Conservation (phyloP, 768 basidiomycete species). For the Favolaschia claudopus region DNA sequence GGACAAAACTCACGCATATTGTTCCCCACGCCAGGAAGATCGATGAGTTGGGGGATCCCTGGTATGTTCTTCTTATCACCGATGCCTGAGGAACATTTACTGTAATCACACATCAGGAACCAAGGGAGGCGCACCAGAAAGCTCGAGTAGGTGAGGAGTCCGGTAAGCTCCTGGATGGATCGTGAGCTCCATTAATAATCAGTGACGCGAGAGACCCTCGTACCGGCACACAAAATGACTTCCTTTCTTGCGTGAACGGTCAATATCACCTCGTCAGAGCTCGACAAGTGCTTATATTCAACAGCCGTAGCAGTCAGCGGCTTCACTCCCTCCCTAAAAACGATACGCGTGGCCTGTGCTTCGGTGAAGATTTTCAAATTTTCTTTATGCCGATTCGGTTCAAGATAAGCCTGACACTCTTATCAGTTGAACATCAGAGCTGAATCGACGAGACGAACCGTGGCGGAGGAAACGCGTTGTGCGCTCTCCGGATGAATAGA, state of each 20-base stretch:
- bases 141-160: constrained; percentile 11
- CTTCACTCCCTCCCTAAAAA: neutral
- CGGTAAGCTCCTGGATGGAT: neutral
- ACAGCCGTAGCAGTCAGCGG: neutral
- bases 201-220: no score
- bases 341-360: neutral
- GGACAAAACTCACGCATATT: neutral
- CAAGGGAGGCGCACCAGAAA: neutral
- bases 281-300: neutral
- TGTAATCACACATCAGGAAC: neutral
- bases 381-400: neutral
- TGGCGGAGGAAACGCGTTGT: neutral
- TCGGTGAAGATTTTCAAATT: constrained; percentile 2
- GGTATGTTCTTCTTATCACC: neutral
- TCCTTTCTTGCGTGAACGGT: constrained; percentile 5
- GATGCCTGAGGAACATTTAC: neutral
- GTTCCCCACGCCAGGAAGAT: constrained; percentile 5
- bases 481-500: constrained; percentile 1
- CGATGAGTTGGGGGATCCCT: neutral
- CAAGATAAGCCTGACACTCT: constrained; percentile 4
- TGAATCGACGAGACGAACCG: neutral
- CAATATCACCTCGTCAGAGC: neutral
- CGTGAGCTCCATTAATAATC: no score
- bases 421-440: neutral
- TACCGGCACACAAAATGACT: constrained; percentile 12